These are phyloP conservation scores for Blastobotrys ciferrii DNA, from an alignment of 1,139 yeast genomes.

Conservation along the genomic window DNA sequence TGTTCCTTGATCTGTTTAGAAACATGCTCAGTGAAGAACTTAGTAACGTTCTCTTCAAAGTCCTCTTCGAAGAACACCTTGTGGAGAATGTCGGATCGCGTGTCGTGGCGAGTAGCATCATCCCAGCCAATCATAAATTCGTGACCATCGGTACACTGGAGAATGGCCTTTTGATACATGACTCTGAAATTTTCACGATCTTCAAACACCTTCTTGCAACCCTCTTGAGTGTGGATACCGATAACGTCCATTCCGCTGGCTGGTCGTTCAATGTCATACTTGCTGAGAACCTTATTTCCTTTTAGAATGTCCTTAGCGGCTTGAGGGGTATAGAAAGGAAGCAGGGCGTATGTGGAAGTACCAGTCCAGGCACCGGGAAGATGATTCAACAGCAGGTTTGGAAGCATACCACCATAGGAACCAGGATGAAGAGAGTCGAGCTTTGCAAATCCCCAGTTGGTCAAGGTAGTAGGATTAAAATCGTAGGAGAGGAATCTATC, in stretches of 20 bases:
- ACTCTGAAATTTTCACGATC: conserved; percentile 13
- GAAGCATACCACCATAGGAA: conserved; percentile 11
- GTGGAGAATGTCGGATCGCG: conserved; percentile 12
- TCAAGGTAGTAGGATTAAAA: conserved; percentile 12
- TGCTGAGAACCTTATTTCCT: conserved; percentile 11
- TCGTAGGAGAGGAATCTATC: conserved; percentile 14
- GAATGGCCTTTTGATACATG: conserved; percentile 15
- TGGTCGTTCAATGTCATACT: conserved; percentile 14
- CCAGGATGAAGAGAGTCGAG: conserved; percentile 12
- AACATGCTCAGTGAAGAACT: conserved; percentile 11
- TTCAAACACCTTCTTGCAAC: conserved; percentile 14
- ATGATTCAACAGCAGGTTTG: conserved; percentile 10
- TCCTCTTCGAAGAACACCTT: conserved; percentile 14
- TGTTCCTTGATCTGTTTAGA: conserved; percentile 11
- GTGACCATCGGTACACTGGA: conserved; percentile 14
- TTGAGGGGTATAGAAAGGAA: conserved; percentile 13
- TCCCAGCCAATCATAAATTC: conserved; percentile 16
- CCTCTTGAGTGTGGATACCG: conserved; percentile 15
- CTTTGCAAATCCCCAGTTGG: conserved; percentile 15
- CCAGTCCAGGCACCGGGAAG: conserved; percentile 13
- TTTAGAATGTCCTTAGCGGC: conserved; percentile 10
- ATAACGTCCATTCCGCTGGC: conserved; percentile 11
- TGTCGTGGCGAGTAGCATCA: conserved; percentile 12
- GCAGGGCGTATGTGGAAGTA: conserved; percentile 11
- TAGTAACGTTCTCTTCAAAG: conserved; percentile 10